Conservation (phyloP, 192 early-diverging fungal species). For the Powellomyces hirtus region DNA sequence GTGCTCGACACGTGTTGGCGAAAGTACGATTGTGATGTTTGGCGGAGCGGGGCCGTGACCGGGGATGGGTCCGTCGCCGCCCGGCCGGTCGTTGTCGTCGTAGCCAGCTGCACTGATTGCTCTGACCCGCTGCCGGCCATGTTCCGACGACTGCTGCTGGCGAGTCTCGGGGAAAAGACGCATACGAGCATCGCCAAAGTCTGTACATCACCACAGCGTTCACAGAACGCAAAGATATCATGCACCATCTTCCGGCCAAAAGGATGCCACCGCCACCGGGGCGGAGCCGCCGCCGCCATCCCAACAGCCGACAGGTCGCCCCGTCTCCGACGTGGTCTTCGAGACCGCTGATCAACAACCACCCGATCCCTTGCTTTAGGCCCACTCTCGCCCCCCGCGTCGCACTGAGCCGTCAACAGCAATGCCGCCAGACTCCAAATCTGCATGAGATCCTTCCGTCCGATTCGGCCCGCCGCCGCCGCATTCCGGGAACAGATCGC, state of each 20-base stretch:
- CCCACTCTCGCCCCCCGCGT: neutral
- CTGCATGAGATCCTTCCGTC: slow-evolving; percentile 56
- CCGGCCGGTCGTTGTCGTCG: no score
- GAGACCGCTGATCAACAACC: neutral
- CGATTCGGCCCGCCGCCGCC: slow-evolving; percentile 41
- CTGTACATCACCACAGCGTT: slow-evolving; percentile 61
- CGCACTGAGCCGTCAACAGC: neutral
- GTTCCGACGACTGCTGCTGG: neutral
- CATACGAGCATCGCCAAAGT: slow-evolving; percentile 64
- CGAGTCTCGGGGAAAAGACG: slow-evolving; percentile 43
- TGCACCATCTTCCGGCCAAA: slow-evolving; percentile 45
- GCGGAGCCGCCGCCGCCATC: neutral
- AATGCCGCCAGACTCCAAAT: slow-evolving; percentile 65
- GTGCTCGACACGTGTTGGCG: neutral
- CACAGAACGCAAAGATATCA: slow-evolving; percentile 52
- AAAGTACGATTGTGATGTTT: slow-evolving; percentile 3
- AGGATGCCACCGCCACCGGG: slow-evolving; percentile 10
- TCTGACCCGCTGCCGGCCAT: no score
- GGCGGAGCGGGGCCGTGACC: no score
- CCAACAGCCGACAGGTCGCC: neutral
- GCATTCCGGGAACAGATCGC: slow-evolving; percentile 65
- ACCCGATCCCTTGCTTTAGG: neutral
- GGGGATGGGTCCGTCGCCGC: no score
- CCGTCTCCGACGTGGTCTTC: neutral
- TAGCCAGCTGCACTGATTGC: no score